Conservation (phyloP, 768 basidiomycete genomes). For the Tephrocybe sp. region DNA sequence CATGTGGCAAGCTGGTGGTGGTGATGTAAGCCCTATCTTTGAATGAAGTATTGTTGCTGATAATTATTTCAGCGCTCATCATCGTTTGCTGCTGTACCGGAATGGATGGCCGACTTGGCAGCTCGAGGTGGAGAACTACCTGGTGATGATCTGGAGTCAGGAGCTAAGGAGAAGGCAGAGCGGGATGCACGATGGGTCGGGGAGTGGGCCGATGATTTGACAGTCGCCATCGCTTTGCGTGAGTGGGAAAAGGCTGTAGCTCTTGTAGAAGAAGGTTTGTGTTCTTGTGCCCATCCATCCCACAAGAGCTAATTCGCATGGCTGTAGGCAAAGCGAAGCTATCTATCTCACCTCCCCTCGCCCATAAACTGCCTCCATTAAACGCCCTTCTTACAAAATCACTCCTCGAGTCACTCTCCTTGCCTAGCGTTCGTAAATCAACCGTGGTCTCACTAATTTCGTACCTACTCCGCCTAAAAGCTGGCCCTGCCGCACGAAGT, state of each 20-base stretch:
- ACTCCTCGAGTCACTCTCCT: constrained; percentile 70
- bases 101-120: constrained; percentile 74
- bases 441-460: constrained; percentile 68
- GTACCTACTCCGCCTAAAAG: constrained; percentile 71
- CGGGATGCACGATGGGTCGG: constrained; percentile 83
- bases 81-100: constrained; percentile 58
- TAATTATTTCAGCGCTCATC: constrained; percentile 13
- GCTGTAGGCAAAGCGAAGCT: constrained; percentile 59
- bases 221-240: constrained; percentile 85
- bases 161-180: constrained; percentile 72
- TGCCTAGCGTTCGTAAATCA: constrained; percentile 75
- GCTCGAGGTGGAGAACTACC: constrained; percentile 49
- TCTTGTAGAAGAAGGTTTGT: constrained; percentile 77
- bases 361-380: constrained; percentile 61
- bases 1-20: constrained; percentile 55
- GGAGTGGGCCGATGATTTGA: constrained; percentile 89
- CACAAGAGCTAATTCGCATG: not conserved
- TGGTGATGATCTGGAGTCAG: constrained; percentile 34
- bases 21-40: constrained; percentile 27
- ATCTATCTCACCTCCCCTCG: constrained; percentile 48
- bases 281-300: not conserved
- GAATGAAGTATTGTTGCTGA: not conserved
- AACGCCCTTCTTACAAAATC: constrained; percentile 67
- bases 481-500: constrained; percentile 73
- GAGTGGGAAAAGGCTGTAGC: constrained; percentile 87